Evolutionary conservation across 208 protist species (phyloP).

Genomic region (Wallacemonas sp.): DNA sequence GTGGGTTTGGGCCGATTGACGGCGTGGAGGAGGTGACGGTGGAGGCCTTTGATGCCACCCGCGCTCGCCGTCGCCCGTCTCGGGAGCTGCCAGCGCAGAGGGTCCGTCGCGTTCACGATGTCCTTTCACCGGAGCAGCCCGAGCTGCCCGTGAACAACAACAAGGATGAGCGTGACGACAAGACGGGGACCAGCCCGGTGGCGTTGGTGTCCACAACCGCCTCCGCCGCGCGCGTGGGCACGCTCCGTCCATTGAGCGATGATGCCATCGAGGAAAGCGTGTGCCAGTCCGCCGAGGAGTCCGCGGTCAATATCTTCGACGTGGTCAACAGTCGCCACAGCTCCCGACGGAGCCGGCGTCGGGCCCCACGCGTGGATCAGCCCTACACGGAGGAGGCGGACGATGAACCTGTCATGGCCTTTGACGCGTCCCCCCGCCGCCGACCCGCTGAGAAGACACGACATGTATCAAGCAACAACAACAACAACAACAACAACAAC

Average conservation of each 20-base stretch:
- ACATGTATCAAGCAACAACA: not conserved
- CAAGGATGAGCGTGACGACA: no score
- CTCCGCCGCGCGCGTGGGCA: no score
- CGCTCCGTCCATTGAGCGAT: no score
- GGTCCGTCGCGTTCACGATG: not conserved
- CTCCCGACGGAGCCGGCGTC: not conserved
- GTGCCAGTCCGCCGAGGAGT: constrained; percentile 7
- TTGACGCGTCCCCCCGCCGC: not conserved
- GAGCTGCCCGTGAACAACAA: no score
- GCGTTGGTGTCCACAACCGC: no score
- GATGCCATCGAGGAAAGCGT: not conserved
- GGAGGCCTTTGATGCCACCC: constrained; percentile 9
- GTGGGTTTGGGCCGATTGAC: not conserved
- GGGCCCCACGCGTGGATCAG: not conserved
- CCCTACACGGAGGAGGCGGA: not conserved
- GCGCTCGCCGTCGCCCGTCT: not conserved
- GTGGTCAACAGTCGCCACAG: not conserved
- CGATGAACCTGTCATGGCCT: not conserved
- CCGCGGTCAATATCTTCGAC: not conserved
- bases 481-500: constrained; percentile 21
- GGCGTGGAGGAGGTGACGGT: constrained; percentile 1
- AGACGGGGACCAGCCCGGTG: no score
- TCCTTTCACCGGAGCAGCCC: not conserved
- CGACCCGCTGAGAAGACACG: not conserved
- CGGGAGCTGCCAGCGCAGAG: not conserved